Conservation (phyloP, 768 basidiomycete species). For the Russula dissimulans region DNA sequence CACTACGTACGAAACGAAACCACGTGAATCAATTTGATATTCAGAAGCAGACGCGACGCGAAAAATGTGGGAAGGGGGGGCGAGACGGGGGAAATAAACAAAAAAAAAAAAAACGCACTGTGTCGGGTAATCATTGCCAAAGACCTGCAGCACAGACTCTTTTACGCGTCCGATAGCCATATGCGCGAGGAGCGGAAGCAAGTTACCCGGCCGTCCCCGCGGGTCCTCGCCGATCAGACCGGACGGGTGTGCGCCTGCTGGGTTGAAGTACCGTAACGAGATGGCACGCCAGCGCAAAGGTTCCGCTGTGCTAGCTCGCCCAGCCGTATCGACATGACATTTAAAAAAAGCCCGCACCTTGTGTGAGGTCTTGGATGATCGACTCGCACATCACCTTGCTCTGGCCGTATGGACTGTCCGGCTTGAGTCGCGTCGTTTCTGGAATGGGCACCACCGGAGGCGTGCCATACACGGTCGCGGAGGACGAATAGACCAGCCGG, state of each 20-base stretch:
- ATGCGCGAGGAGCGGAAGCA: conserved; percentile 86
- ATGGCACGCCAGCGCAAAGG: conserved; percentile 66
- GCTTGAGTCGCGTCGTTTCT: conserved; percentile 77
- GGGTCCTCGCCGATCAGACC: conserved; percentile 95
- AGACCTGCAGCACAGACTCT: conserved; percentile 56
- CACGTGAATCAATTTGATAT: neutral
- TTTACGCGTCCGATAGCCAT: conserved; percentile 88
- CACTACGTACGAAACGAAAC: conserved; percentile 34
- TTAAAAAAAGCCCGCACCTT: conserved; percentile 40
- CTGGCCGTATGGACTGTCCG: conserved; percentile 89
- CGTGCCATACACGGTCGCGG: conserved; percentile 95
- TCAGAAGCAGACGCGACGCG: neutral
- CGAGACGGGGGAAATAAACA: neutral
- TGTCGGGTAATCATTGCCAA: conserved; percentile 96
- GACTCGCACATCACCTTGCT: conserved; percentile 95
- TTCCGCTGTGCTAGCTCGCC: conserved; percentile 42
- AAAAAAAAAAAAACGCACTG: conserved; percentile 37
- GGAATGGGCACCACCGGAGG: conserved; percentile 90
- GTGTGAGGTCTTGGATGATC: conserved; percentile 81
- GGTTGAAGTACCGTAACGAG: conserved; percentile 96
- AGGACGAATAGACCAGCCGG: conserved; percentile 93
- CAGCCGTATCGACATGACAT: neutral
- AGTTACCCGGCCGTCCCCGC: conserved; percentile 88
- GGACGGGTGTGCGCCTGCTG: conserved; percentile 96
- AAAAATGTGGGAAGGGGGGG: neutral